These are phyloP conservation scores for Tubosaeta sp. DNA, from an alignment of 768 basidiomycete genomes.

Conservation along the genomic window DNA sequence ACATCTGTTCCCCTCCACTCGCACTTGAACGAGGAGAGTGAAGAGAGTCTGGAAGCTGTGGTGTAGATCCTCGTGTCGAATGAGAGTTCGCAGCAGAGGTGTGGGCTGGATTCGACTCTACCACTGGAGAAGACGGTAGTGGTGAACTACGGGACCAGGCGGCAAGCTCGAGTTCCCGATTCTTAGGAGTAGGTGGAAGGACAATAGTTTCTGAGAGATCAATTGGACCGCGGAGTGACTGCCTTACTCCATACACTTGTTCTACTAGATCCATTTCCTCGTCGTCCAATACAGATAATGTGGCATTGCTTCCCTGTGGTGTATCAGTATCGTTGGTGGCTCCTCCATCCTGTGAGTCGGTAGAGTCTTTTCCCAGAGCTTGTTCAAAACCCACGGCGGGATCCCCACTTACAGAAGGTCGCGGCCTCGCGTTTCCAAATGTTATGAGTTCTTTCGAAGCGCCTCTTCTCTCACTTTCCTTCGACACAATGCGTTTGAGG, in stretches of 20 bases:
- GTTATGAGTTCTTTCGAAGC: conserved; percentile 53
- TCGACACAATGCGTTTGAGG: conserved; percentile 68
- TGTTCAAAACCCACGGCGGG: conserved; percentile 29
- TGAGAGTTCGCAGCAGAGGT: conserved; percentile 9
- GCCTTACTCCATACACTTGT: conserved; percentile 82
- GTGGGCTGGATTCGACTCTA: conserved; percentile 34
- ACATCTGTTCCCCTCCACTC: conserved; percentile 16
- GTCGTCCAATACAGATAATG: conserved; percentile 39
- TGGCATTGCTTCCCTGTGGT: conserved; percentile 18
- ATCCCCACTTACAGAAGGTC: conserved; percentile 18
- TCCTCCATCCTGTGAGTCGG: conserved; percentile 22
- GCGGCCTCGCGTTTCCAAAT: conserved; percentile 31
- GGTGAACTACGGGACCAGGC: conserved; percentile 66
- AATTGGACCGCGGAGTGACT: conserved; percentile 67
- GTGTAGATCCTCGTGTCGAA: conserved; percentile 1
- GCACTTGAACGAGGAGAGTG: conserved; percentile 1
- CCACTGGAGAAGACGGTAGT: conserved; percentile 44
- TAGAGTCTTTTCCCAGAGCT: conserved; percentile 27
- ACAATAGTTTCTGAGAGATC: conserved; percentile 84
- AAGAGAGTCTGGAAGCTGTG: neutral
- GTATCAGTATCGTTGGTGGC: conserved; percentile 10
- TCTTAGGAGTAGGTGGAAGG: conserved; percentile 77
- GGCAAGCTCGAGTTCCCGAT: conserved; percentile 82
- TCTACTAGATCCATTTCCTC: conserved; percentile 98
- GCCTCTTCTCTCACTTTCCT: conserved; percentile 58